Percentiles rank a stretch among this genome's conserved stretches.
Conservation (phyloP, 768 basidiomycete species). For the Suillus spraguei region DNA sequence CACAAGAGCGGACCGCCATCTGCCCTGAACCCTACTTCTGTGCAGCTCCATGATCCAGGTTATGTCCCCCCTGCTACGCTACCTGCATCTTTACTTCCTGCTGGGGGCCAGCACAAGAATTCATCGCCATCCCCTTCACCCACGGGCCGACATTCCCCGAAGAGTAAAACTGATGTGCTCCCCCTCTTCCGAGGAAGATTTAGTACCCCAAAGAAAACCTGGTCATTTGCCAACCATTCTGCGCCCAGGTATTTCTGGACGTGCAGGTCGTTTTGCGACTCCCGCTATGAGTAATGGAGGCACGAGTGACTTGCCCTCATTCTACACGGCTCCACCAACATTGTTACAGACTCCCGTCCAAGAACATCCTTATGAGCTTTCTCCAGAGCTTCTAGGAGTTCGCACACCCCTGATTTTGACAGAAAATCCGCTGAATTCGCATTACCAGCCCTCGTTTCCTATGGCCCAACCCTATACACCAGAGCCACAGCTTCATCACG, state of each 20-base stretch:
- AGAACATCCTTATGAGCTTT: conserved; percentile 10
- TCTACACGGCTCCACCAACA: conserved; percentile 15
- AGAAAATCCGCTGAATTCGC: conserved; percentile 10
- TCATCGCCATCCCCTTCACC: conserved; percentile 12
- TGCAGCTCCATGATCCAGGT: conserved; percentile 11
- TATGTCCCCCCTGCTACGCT: conserved; percentile 16
- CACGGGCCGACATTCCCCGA: conserved; percentile 8
- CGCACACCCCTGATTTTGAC: conserved; percentile 25
- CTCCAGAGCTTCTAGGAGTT: conserved; percentile 3
- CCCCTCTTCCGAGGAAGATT: conserved; percentile 39
- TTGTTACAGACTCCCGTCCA: conserved; percentile 15
- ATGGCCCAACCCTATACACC: conserved; percentile 5
- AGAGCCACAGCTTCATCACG: conserved; percentile 16
- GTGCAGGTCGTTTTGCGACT: conserved; percentile 20
- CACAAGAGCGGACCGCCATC: neutral
- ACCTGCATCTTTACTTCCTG: conserved; percentile 27
- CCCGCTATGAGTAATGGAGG: conserved; percentile 16
- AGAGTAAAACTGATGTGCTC: conserved; percentile 34
- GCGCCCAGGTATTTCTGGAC: conserved; percentile 39
- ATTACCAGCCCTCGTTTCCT: conserved; percentile 15
- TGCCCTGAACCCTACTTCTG: conserved; percentile 4
- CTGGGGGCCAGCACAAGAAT: conserved; percentile 17
- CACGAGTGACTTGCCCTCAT: conserved; percentile 17
- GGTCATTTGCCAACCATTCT: conserved; percentile 42
- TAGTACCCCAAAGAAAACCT: conserved; percentile 19